Base-by-base conservation (phyloP, 2,329 filamentous ascomycete genomes). In the Emmonsiellopsis sp. region DNA sequence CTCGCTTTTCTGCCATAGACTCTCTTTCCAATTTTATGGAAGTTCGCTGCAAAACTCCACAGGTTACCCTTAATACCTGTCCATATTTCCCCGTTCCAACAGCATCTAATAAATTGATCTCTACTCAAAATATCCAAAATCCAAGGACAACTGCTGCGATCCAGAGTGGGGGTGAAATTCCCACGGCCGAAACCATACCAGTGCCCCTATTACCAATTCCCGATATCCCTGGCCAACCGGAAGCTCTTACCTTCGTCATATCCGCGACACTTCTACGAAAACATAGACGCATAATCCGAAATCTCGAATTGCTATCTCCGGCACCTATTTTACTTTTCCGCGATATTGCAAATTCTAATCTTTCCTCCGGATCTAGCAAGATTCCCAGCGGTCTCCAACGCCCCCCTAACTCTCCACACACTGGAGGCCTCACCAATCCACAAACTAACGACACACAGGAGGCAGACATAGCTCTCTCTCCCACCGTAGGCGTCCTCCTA, bases 401-500 rank as follows among this genome's bases (percentile, higher is more conserved):
- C 37, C 11, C 37, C 3, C 20, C 3, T 26, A 26, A 26, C 20
- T 26, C 20, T 5, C 20, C 20, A 26, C 20, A 1, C 20, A 26
- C 20, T 26, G 5, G 20, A 26, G 20, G 20, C 5, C 20, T 26
- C 20, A 26, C 20, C 20, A 26, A 31, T 41, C 15, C 55, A 63
- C 26, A 45, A 57, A 43, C 10, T 3, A 31, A 30, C 15, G 20
- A 55, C 30, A 34, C 15, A n/a, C 44, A 43, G 7, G 66, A 71
- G 58, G 66, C 87, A 2, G 90, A 95, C 61, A 68, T 95, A 2
- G 79, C 86, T 1, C 61, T 91, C 5, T 87, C 87, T 0, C 82
- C 87, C 0, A 76, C 74, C 0, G 82, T 79, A 0, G 89, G 87
- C 0, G 71, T 95, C 2, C 67, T 95, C 0, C 63, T 87, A 16